These are phyloP conservation scores for Cercospora zeae-maydis DNA, from an alignment of 2,329 filamentous ascomycete species.

Conservation along the genomic window DNA sequence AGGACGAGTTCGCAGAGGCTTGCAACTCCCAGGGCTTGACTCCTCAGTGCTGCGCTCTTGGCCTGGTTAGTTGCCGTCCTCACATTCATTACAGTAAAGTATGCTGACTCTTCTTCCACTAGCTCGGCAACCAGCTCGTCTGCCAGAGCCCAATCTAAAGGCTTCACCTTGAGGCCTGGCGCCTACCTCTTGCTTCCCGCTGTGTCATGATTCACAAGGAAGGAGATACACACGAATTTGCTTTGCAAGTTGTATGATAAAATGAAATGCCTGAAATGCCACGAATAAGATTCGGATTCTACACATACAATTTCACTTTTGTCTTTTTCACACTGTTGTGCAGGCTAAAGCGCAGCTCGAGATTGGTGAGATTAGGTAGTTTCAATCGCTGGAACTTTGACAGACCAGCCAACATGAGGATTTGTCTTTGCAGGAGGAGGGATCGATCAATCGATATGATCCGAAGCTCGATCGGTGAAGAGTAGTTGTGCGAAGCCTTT, in stretches of 20 bases:
- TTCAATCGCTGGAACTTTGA: too few species aligned
- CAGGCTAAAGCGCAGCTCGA: too few species aligned
- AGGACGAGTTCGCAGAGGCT: slow-evolving; percentile 90
- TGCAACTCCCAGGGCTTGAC: not conserved
- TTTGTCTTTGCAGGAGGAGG: not conserved
- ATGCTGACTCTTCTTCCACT: not conserved
- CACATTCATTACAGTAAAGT: not conserved
- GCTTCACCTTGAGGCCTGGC: not conserved
- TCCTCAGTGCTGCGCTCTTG: slow-evolving; percentile 8
- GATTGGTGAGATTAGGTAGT: too few species aligned
- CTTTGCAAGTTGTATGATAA: too few species aligned
- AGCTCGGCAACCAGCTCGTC: slow-evolving; percentile 9
- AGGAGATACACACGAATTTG: not conserved
- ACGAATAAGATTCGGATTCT: too few species aligned
- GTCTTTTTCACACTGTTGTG: too few species aligned
- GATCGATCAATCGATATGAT: not conserved
- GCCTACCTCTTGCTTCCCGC: not conserved
- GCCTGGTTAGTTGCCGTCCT: not conserved
- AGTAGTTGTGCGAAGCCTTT: too few species aligned
- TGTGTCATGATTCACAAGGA: not conserved
- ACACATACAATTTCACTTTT: too few species aligned
- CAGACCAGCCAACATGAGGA: too few species aligned
- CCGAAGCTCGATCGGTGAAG: not conserved
- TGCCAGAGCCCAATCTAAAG: slow-evolving; percentile 2
- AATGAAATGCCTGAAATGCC: too few species aligned